Percentiles rank a stretch among this genome's conserved stretches.
These are phyloP conservation scores for Quercus aquifolioides DNA, from an alignment of 306 rosid genomes.

Conservation along the genomic window DNA sequence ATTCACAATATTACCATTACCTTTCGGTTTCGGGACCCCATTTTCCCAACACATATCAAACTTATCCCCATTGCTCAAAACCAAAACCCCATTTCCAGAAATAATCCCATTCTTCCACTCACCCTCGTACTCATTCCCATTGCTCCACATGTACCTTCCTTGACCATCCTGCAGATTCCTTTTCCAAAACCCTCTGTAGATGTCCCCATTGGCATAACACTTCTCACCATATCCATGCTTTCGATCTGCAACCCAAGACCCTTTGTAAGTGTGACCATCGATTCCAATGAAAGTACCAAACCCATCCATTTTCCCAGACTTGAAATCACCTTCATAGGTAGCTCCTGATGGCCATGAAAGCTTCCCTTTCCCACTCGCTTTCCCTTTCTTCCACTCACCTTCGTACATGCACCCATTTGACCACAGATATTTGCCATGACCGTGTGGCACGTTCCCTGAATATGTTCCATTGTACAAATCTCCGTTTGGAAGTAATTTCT, in stretches of 20 bases:
- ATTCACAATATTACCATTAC: conserved; percentile 20
- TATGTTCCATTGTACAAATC: conserved; percentile 42
- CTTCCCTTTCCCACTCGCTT: conserved; percentile 35
- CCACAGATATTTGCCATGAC: conserved; percentile 45
- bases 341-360: conserved; percentile 56
- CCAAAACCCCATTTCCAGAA: conserved; percentile 38
- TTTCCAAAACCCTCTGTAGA: conserved; percentile 46
- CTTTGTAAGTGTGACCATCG: conserved; percentile 37
- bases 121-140: conserved; percentile 45
- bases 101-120: conserved; percentile 42
- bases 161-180: conserved; percentile 45
- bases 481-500: conserved; percentile 31
- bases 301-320: conserved; percentile 34
- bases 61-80: conserved; percentile 40
- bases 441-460: conserved; percentile 34
- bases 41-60: conserved; percentile 48
- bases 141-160: conserved; percentile 50
- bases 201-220: conserved; percentile 42
- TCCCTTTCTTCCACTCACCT: conserved; percentile 46
- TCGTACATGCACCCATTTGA: conserved; percentile 50
- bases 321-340: conserved; percentile 45
- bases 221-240: conserved; percentile 45
- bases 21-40: conserved; percentile 27
- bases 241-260: conserved; percentile 34
- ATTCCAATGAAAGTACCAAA: conserved; percentile 33